Evolutionary conservation across 306 rosid genomes (phyloP).

Genomic region (Cicer arietinum): DNA sequence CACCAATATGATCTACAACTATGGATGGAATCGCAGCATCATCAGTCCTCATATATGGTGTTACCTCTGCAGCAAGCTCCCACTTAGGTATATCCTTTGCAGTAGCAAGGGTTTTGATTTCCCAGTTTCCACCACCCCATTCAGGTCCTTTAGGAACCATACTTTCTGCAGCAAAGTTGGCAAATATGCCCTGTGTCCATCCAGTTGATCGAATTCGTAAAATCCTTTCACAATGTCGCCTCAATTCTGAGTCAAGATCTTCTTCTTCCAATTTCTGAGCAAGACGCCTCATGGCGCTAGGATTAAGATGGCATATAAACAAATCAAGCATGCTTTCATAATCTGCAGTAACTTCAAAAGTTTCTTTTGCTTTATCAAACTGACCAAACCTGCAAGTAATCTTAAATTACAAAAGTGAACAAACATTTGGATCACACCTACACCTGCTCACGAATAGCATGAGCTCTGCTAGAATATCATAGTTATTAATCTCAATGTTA

Average conservation of each 20-base stretch:
- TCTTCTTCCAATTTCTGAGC: slow-evolving; percentile 99
- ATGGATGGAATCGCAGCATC: slow-evolving; percentile 93
- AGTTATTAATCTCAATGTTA: neutral
- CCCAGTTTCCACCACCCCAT: slow-evolving; percentile 99
- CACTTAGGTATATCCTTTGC: slow-evolving; percentile 93
- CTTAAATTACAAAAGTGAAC: slow-evolving; percentile 41
- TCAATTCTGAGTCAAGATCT: slow-evolving; percentile 88
- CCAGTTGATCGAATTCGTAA: slow-evolving; percentile 90
- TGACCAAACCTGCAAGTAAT: slow-evolving; percentile 90
- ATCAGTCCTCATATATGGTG: slow-evolving; percentile 94
- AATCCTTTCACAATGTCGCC: slow-evolving; percentile 96
- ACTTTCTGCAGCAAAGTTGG: slow-evolving; percentile 98
- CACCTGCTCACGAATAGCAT: slow-evolving; percentile 37
- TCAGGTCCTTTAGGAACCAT: slow-evolving; percentile 99
- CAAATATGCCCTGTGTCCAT: slow-evolving; percentile 99
- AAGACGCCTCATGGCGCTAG: slow-evolving; percentile 97
- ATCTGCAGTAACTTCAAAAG: slow-evolving; percentile 89
- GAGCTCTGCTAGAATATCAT: neutral
- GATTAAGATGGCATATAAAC: slow-evolving; percentile 97
- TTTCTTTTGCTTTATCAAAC: slow-evolving; percentile 97
- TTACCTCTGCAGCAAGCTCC: slow-evolving; percentile 97
- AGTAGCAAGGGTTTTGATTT: slow-evolving; percentile 90
- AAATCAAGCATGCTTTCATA: slow-evolving; percentile 94
- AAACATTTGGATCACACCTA: slow-evolving; percentile 24
- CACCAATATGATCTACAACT: slow-evolving; percentile 90